Percentiles rank a stretch among this genome's conserved stretches.
Evolutionary conservation across 2,329 filamentous ascomycete genomes (phyloP).

Genomic region (Penicillium sp.): DNA sequence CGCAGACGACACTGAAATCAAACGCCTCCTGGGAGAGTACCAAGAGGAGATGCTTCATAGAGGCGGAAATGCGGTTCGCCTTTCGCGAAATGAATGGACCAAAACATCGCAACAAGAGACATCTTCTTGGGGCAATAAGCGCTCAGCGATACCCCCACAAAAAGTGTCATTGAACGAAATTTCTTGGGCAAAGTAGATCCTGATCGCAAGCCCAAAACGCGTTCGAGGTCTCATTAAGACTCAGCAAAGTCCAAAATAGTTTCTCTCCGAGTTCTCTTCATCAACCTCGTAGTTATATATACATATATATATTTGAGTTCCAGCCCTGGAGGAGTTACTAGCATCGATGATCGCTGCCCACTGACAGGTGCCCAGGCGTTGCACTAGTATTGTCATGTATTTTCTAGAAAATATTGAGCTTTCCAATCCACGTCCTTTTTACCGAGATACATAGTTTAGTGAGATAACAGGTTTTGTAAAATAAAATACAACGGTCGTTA

Average conservation of each 20-base stretch:
- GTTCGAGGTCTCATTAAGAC: background rate
- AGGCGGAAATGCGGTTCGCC: background rate
- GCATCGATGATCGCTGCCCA: too few species aligned
- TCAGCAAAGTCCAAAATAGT: too few species aligned
- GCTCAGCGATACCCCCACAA: background rate
- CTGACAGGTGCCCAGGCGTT: too few species aligned
- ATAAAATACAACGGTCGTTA: background rate
- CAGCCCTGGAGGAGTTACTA: too few species aligned
- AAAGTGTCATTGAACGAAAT: background rate
- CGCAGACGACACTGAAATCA: background rate
- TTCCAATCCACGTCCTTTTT: too few species aligned
- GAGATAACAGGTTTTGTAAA: background rate
- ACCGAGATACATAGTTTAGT: too few species aligned
- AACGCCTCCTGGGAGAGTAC: background rate
- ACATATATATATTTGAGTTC: too few species aligned
- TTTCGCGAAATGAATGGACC: background rate
- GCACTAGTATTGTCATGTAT: too few species aligned
- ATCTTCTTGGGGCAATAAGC: background rate
- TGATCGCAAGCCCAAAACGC: too few species aligned
- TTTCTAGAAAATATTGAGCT: too few species aligned
- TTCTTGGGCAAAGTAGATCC: background rate
- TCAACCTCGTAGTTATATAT: too few species aligned
- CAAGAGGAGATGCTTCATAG: background rate
- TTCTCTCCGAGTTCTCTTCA: too few species aligned
- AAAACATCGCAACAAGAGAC: background rate